Conservation (phyloP, 75 land plant species). For the Isoetes taiwanensis region DNA sequence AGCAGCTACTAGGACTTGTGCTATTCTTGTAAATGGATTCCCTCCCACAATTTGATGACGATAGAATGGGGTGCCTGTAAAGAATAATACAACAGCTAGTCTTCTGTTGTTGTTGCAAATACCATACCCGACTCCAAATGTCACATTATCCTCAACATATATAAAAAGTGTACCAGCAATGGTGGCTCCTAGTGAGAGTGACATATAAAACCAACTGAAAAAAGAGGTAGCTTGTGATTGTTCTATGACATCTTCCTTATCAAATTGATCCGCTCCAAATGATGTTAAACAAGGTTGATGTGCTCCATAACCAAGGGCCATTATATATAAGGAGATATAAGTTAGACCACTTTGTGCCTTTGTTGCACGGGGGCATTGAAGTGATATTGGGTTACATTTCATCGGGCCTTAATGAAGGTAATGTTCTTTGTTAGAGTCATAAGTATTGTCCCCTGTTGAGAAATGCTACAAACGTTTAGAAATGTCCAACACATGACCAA, state of each 20-base stretch:
- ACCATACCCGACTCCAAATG: slow-evolving; percentile 57
- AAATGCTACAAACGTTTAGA: no score
- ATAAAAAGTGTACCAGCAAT: slow-evolving; percentile 65
- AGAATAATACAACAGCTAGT: slow-evolving; percentile 18
- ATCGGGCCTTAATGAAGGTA: no score
- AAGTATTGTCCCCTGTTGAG: no score
- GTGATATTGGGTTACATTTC: background rate
- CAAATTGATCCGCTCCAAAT: slow-evolving; percentile 85
- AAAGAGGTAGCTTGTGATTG: slow-evolving; percentile 25
- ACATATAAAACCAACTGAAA: slow-evolving; percentile 72
- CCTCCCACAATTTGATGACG: slow-evolving; percentile 29
- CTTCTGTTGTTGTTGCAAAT: slow-evolving; percentile 35
- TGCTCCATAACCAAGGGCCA: slow-evolving; percentile 74
- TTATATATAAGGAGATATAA: slow-evolving; percentile 10
- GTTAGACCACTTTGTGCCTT: no score
- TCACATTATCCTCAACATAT: slow-evolving; percentile 54
- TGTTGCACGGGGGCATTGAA: no score
- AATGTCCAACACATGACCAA: no score
- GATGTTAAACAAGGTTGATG: slow-evolving; percentile 66
- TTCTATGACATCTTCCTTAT: slow-evolving; percentile 34
- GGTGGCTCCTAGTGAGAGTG: slow-evolving; percentile 55
- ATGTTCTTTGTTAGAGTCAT: no score
- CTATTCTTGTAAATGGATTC: slow-evolving; percentile 33
- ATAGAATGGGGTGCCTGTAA: slow-evolving; percentile 22
- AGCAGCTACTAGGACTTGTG: slow-evolving; percentile 19